These are phyloP conservation scores for Monosporascus ibericus DNA, from an alignment of 2,329 filamentous ascomycete species.

Conservation along the genomic window DNA sequence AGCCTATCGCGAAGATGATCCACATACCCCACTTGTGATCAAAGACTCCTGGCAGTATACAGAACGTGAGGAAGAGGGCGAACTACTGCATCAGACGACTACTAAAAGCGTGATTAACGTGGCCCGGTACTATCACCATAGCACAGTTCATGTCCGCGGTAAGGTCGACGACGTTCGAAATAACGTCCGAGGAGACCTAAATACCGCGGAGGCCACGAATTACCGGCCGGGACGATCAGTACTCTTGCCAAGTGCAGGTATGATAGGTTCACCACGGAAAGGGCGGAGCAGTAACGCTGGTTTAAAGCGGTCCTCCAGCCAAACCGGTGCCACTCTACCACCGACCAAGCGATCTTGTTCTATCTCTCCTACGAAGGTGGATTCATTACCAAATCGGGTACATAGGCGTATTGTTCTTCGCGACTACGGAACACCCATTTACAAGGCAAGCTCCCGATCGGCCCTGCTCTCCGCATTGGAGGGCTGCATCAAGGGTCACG, in stretches of 20 bases:
- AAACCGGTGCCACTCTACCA: background rate
- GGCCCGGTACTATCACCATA: constrained; percentile 35
- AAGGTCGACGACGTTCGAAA: constrained; percentile 27
- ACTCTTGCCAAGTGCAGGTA: too few relatives aligned
- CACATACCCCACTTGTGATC: constrained; percentile 30
- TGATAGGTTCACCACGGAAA: too few relatives aligned
- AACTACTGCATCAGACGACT: constrained; percentile 31
- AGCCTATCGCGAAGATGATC: constrained; percentile 30
- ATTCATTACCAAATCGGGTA: constrained; percentile 5
- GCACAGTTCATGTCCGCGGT: constrained; percentile 31
- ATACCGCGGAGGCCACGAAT: constrained; percentile 25
- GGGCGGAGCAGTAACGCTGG: too few relatives aligned
- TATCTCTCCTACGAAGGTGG: background rate
- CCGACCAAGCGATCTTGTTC: constrained; percentile 5
- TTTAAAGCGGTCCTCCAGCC: constrained; percentile 4
- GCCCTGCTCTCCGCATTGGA: constrained; percentile 8
- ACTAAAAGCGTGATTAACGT: constrained; percentile 31
- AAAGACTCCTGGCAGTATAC: constrained; percentile 5
- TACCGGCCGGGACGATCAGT: constrained; percentile 6
- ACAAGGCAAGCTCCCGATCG: constrained; percentile 5
- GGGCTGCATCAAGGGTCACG: constrained; percentile 17
- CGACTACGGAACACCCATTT: constrained; percentile 9
- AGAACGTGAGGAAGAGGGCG: constrained; percentile 35
- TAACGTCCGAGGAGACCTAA: constrained; percentile 25
- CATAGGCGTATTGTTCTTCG: background rate